phyloP scores from a whole-genome alignment of 768 basidiomycete genomes.

The Boletus coccyginus region DNA sequence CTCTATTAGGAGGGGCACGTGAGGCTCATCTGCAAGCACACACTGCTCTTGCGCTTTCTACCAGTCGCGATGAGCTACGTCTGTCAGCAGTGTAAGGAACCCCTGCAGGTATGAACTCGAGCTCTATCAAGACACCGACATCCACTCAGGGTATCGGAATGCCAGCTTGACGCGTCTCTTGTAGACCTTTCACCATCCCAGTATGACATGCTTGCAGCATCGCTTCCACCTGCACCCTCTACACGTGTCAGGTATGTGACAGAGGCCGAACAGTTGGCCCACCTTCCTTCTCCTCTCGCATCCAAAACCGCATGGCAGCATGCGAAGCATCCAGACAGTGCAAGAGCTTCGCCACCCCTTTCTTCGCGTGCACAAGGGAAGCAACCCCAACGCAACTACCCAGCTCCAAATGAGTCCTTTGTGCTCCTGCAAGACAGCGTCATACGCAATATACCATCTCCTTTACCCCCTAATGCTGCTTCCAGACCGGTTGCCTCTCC shows the following conservation, averaged over 20 bases:
- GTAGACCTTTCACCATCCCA: slow-evolving; percentile 82
- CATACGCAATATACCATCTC: slow-evolving; percentile 64
- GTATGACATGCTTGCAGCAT: slow-evolving; percentile 80
- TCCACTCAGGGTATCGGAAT: slow-evolving; percentile 7
- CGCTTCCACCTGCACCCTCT: slow-evolving; percentile 55
- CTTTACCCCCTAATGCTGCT: slow-evolving; percentile 40
- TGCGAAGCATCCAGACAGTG: slow-evolving; percentile 41
- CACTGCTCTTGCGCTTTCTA: background rate
- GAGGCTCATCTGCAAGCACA: no score
- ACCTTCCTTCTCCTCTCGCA: slow-evolving; percentile 46
- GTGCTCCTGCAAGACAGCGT: slow-evolving; percentile 86
- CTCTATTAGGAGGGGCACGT: background rate
- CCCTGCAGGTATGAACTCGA: slow-evolving; percentile 59
- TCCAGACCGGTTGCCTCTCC: slow-evolving; percentile 43
- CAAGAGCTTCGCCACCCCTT: slow-evolving; percentile 36
- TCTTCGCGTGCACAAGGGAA: slow-evolving; percentile 60
- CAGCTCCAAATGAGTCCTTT: slow-evolving; percentile 82
- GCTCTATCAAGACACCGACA: background rate
- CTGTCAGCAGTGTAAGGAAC: slow-evolving; percentile 91
- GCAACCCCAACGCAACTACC: slow-evolving; percentile 51
- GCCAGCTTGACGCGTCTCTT: slow-evolving; percentile 85
- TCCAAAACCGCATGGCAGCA: slow-evolving; percentile 65
- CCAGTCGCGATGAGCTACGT: slow-evolving; percentile 43
- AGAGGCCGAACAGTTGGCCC: slow-evolving; percentile 45
- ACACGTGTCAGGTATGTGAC: slow-evolving; percentile 36